phyloP scores from a whole-genome alignment of 2,329 filamentous ascomycete species.

The Daldinia eschscholtzii region DNA sequence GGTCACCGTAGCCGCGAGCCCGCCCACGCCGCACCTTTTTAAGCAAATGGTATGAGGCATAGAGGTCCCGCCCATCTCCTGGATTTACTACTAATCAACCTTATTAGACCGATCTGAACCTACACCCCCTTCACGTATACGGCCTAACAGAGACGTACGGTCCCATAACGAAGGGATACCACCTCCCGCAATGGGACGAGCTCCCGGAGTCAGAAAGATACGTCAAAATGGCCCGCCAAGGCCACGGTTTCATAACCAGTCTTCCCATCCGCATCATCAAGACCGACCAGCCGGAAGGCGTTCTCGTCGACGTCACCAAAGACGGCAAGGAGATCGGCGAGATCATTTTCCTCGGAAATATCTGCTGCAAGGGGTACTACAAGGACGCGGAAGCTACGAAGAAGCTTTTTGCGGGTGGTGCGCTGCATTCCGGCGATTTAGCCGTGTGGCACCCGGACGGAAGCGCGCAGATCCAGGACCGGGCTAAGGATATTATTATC shows the following conservation, averaged over 20 bases:
- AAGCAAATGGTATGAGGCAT: slow-evolving; percentile 84
- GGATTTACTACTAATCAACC: slow-evolving; percentile 11
- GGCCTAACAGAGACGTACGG: slow-evolving; percentile 92
- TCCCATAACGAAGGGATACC: slow-evolving; percentile 93
- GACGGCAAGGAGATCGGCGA: slow-evolving; percentile 83
- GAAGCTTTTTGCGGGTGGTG: slow-evolving; percentile 89
- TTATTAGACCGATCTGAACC: slow-evolving; percentile 70
- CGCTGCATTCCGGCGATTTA: slow-evolving; percentile 88
- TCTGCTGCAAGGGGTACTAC: slow-evolving; percentile 91
- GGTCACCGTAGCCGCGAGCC: slow-evolving; percentile 93
- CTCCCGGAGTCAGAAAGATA: slow-evolving; percentile 83
- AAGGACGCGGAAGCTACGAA: slow-evolving; percentile 87
- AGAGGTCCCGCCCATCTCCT: background rate
- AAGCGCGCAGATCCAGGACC: slow-evolving; percentile 89
- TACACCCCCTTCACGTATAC: slow-evolving; percentile 93
- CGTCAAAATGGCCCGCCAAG: slow-evolving; percentile 90
- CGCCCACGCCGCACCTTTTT: slow-evolving; percentile 90
- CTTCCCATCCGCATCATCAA: slow-evolving; percentile 86
- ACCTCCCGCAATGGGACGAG: slow-evolving; percentile 85
- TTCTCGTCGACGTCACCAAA: slow-evolving; percentile 74
- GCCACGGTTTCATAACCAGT: slow-evolving; percentile 88
- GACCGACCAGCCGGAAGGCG: slow-evolving; percentile 77
- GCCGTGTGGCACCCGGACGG: slow-evolving; percentile 95
- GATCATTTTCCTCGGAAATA: slow-evolving; percentile 90
- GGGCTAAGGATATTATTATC: slow-evolving; percentile 98